Percentiles rank a stretch among this genome's conserved stretches.
phyloP scores from a whole-genome alignment of 169 alveolate species.

The Perkinsus olseni region DNA sequence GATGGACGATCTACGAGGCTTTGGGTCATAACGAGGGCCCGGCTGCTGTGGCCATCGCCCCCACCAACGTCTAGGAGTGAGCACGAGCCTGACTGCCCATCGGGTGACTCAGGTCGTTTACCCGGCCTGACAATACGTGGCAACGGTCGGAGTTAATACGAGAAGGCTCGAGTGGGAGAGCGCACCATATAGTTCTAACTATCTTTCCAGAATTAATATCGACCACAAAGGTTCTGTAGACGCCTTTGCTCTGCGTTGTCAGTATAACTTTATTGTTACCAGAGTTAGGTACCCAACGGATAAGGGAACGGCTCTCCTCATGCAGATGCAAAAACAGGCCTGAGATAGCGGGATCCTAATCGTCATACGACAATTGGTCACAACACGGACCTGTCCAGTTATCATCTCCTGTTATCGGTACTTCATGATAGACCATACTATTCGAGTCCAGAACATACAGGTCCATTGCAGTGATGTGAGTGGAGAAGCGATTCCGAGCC shows the following conservation, averaged over 20 bases:
- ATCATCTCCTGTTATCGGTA: neutral
- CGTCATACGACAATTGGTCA: neutral
- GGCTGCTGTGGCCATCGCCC: neutral
- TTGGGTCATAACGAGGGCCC: neutral
- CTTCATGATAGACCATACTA: neutral
- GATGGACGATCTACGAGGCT: neutral
- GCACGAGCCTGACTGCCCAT: neutral
- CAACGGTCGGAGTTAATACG: too few species aligned
- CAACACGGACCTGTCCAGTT: neutral
- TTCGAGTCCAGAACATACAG: neutral
- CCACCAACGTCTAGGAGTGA: neutral
- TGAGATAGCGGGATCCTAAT: neutral
- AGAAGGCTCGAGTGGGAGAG: too few species aligned
- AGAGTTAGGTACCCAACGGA: neutral
- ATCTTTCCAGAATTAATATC: neutral
- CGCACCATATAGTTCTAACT: neutral
- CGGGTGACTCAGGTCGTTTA: neutral
- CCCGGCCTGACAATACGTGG: neutral
- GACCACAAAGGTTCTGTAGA: neutral
- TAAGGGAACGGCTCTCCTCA: neutral
- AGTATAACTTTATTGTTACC: neutral
- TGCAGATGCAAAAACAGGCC: neutral
- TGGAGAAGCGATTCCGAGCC: neutral
- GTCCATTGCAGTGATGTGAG: neutral
- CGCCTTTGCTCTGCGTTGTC: neutral